phyloP scores from a whole-genome alignment of 2,329 filamentous ascomycete genomes.

The Clarireedia homoeocarpa region DNA sequence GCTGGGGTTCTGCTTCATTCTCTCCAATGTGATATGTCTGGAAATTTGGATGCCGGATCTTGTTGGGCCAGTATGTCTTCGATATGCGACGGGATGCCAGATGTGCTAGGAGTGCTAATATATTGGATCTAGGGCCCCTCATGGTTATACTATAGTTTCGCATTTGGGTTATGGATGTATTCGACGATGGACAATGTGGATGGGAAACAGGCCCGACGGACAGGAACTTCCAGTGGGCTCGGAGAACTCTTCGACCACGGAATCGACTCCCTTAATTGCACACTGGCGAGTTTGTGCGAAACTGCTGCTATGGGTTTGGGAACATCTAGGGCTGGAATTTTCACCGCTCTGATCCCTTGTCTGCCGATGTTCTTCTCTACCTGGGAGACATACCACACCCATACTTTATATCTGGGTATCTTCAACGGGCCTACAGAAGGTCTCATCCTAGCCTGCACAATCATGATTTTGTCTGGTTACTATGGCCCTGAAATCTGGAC shows the following conservation, averaged over 20 bases:
- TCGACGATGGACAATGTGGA: conserved; percentile 99
- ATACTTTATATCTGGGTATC: conserved; percentile 90
- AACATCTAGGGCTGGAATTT: conserved; percentile 73
- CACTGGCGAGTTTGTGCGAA: conserved; percentile 81
- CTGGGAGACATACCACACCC: conserved; percentile 98
- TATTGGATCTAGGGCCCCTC: conserved; percentile 57
- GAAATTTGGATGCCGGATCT: conserved; percentile 82
- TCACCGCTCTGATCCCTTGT: conserved; percentile 85
- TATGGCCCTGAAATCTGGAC: conserved; percentile 87
- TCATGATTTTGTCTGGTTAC: conserved; percentile 82
- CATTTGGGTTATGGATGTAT: conserved; percentile 94
- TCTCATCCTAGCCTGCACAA: conserved; percentile 73
- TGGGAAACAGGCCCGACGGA: conserved; percentile 92
- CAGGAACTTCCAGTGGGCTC: conserved; percentile 87
- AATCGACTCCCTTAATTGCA: conserved; percentile 97
- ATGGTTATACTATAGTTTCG: conserved; percentile 96
- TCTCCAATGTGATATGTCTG: conserved; percentile 68
- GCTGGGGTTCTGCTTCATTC: conserved; percentile 88
- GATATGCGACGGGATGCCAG: neutral
- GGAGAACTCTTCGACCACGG: conserved; percentile 98
- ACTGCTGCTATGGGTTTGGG: conserved; percentile 91
- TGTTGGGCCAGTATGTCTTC: conserved; percentile 65
- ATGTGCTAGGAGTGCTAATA: neutral
- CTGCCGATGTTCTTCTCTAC: conserved; percentile 99
- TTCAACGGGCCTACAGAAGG: conserved; percentile 98